Evolutionary conservation across 1,284 basidiomycete species (phyloP), one percentile per base, ranked within the genome.

Genomic region (Moesziomyces sp.): DNA sequence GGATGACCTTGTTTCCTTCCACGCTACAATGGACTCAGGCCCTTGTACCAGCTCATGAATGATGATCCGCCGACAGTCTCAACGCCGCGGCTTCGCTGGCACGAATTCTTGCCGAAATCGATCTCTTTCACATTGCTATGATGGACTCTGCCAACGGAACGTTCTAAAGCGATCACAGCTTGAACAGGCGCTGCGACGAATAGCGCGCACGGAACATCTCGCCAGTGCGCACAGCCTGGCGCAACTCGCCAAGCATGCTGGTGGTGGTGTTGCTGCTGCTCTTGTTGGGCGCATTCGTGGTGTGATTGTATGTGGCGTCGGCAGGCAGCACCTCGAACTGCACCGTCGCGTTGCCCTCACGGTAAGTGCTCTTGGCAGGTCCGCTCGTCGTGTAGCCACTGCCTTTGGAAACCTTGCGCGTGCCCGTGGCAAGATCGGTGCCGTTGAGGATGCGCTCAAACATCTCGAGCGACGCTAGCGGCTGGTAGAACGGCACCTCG

Each of bases 401-500:
- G 34, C 28, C 45, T n/a, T 19, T 9, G 4, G 53, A 14, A 44
- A 67, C 53, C 47, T 53, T 58, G 11, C 44, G 43, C 21, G 58
- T 48, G 5, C 77, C 77, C 0, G 74, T 77, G 2, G 74, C 77
- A 5, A 78, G 54, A 43, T 78, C 74, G 10, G 44, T 54, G n/a
- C 63, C 40, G 35, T 57, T 54, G 23, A 79, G 45, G 9, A 73
- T 63, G 13, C 78, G 56, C 18, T 76, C 49, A 10, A 78, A 68
- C 46, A 79, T 48, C 30, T 70, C 66, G 8, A 78, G 54, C 10
- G 76, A 45, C 11, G 74, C 70, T 4, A 63, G 26, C 16, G 76
- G 76, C 63, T 77, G 76, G 47, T 79, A 79, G 64, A 78, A 79
- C 0, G 78, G 74, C 2, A 78, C 67, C 38, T 78, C 74, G 56